Percentiles rank a stretch among this genome's conserved stretches.
Evolutionary conservation across 352 stramenopile species (phyloP).

Genomic region (Phytopythium sindhum): DNA sequence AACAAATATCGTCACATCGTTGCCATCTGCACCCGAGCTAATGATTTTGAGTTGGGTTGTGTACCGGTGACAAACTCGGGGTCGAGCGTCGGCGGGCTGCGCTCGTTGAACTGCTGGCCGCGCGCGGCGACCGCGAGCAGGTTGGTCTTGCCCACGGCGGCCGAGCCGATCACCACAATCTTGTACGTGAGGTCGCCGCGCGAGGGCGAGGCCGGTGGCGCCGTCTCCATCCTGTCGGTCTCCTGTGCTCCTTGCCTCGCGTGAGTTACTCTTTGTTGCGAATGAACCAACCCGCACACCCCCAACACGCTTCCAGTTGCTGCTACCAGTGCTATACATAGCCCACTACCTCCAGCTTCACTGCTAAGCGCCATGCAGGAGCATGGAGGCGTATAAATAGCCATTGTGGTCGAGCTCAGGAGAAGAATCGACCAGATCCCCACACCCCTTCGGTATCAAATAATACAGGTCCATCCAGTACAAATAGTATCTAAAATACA

Average conservation of each 20-base stretch:
- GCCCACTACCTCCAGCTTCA: neutral
- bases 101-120: slow-evolving; percentile 55
- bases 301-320: neutral
- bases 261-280: neutral
- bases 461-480: neutral
- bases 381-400: neutral
- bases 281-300: neutral
- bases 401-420: neutral
- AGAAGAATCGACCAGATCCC: neutral
- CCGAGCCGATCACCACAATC: slow-evolving; percentile 59
- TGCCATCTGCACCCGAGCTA: neutral
- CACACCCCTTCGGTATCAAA: neutral
- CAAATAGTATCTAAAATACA: neutral
- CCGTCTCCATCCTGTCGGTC: slow-evolving; percentile 11
- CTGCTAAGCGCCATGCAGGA: neutral
- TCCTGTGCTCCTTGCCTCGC: neutral
- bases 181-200: slow-evolving; percentile 53
- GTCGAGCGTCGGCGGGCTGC: slow-evolving; percentile 45
- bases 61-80: slow-evolving; percentile 63
- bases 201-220: slow-evolving; percentile 37
- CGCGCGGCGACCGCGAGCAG: slow-evolving; percentile 49
- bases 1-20: neutral
- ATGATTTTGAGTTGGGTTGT: neutral
- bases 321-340: neutral
- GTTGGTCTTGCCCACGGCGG: slow-evolving; percentile 65